phyloP scores from a whole-genome alignment of 2,329 filamentous ascomycete genomes.

The Raffaelea deltoideospora region DNA sequence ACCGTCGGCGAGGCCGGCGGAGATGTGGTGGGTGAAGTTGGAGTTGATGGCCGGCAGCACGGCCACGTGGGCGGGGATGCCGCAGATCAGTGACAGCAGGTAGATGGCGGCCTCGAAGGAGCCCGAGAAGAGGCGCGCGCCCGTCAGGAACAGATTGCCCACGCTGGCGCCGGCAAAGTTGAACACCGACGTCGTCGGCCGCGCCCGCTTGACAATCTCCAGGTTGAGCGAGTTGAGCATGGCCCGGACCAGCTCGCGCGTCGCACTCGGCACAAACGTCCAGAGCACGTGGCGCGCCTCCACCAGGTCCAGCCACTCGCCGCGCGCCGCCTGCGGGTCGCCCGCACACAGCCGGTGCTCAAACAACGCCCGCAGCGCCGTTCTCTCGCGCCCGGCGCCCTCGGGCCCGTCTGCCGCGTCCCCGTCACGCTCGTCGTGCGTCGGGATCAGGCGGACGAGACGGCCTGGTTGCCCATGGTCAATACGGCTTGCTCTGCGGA shows the following conservation, averaged over 20 bases:
- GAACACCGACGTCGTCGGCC: slow-evolving; percentile 56
- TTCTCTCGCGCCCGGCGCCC: slow-evolving; percentile 45
- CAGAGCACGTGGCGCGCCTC: slow-evolving; percentile 70
- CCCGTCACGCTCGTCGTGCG: slow-evolving; percentile 22
- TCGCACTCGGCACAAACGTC: slow-evolving; percentile 52
- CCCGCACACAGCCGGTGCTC: slow-evolving; percentile 62
- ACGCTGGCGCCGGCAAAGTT: slow-evolving; percentile 64
- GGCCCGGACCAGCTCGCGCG: slow-evolving; percentile 62
- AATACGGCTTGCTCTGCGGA: neutral
- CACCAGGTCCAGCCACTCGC: slow-evolving; percentile 80
- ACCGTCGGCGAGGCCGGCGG: slow-evolving; percentile 63
- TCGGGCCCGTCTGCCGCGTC: neutral
- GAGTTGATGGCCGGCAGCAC: slow-evolving; percentile 87
- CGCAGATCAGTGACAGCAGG: slow-evolving; percentile 71
- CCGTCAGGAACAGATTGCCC: slow-evolving; percentile 69
- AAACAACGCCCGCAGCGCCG: slow-evolving; percentile 69
- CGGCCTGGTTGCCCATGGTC: slow-evolving; percentile 43
- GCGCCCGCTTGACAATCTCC: slow-evolving; percentile 61
- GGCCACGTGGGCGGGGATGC: slow-evolving; percentile 59
- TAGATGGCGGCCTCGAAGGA: slow-evolving; percentile 90
- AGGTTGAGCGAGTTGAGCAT: slow-evolving; percentile 64
- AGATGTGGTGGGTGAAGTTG: slow-evolving; percentile 92
- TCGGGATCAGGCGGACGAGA: slow-evolving; percentile 78
- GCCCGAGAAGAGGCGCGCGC: slow-evolving; percentile 78
- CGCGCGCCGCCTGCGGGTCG: slow-evolving; percentile 43